A percentile compares a stretch with the other conserved stretches of the same genome.
Conservation (phyloP, 2,329 filamentous ascomycete species). For the Tolypocladium sp. region DNA sequence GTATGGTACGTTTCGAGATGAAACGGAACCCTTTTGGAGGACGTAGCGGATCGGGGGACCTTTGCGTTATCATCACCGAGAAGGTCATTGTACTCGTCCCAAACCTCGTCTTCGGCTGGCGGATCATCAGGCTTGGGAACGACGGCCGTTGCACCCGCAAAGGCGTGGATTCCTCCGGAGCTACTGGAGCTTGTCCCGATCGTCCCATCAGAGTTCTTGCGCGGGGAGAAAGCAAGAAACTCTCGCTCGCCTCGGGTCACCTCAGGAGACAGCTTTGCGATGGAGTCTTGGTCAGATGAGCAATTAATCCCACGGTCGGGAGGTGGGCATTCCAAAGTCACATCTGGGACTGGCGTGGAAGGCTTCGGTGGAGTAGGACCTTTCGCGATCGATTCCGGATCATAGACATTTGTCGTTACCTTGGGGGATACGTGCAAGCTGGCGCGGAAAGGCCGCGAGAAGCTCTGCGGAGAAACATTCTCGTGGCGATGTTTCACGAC, state of each 20-base stretch:
- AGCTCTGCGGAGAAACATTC: constrained; percentile 65
- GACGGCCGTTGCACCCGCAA: constrained; percentile 55
- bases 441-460: constrained; percentile 69
- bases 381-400: constrained; percentile 34
- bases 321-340: constrained; percentile 24
- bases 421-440: constrained; percentile 30
- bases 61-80: constrained; percentile 53
- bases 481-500: constrained; percentile 63
- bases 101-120: constrained; percentile 75
- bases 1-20: constrained; percentile 41
- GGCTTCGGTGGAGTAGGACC: constrained; percentile 35
- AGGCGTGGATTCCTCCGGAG: constrained; percentile 48
- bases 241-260: constrained; percentile 35
- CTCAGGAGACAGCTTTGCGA: constrained; percentile 19
- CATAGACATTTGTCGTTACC: constrained; percentile 19
- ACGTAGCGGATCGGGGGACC: constrained; percentile 41
- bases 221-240: constrained; percentile 65
- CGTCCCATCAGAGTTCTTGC: constrained; percentile 60
- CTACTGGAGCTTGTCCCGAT: constrained; percentile 48
- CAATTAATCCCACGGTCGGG: constrained; percentile 20
- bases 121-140: constrained; percentile 53
- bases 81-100: constrained; percentile 89
- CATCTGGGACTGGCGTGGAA: constrained; percentile 26
- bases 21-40: constrained; percentile 47
- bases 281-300: constrained; percentile 19